Percentiles rank a stretch among this genome's conserved stretches.
These are phyloP conservation scores for Lactarius quietus DNA, from an alignment of 768 basidiomycete species.

Conservation along the genomic window DNA sequence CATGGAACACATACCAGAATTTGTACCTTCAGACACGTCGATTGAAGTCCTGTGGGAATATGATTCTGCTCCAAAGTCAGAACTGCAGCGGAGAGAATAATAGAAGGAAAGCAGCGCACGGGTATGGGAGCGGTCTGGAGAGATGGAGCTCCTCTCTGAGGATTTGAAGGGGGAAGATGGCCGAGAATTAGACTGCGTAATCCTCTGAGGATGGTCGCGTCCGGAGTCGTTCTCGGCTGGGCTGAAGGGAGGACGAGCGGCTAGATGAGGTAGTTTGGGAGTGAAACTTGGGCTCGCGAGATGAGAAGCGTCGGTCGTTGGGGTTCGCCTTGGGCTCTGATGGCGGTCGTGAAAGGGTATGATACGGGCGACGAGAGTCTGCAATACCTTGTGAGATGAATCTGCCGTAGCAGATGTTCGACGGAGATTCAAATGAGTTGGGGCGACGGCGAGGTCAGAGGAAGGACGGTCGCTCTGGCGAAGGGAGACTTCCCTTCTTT, in stretches of 20 bases:
- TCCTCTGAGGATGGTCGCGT: slow-evolving; percentile 34
- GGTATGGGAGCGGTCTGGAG: slow-evolving; percentile 27
- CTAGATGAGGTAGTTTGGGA: slow-evolving; percentile 25
- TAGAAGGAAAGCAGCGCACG: slow-evolving; percentile 16
- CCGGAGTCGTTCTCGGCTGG: slow-evolving; percentile 26
- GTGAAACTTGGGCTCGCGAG: slow-evolving; percentile 41
- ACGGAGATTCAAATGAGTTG: slow-evolving; percentile 25
- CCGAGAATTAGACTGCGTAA: slow-evolving; percentile 43
- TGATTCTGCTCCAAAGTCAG: slow-evolving; percentile 15
- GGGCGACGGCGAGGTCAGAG: slow-evolving; percentile 23
- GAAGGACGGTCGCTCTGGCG: slow-evolving; percentile 20
- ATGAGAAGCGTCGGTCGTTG: slow-evolving; percentile 79
- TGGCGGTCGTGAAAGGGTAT: slow-evolving; percentile 69
- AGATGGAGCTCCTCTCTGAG: slow-evolving; percentile 53
- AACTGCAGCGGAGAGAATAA: neutral
- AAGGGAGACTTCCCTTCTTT: slow-evolving; percentile 25
- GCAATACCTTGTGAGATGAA: slow-evolving; percentile 31
- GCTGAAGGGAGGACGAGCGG: slow-evolving; percentile 25
- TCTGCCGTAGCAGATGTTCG: slow-evolving; percentile 23
- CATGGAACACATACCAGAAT: slow-evolving; percentile 13
- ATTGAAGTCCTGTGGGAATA: slow-evolving; percentile 19
- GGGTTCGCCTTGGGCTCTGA: slow-evolving; percentile 78
- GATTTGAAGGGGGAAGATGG: slow-evolving; percentile 68
- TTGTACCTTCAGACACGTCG: slow-evolving; percentile 21
- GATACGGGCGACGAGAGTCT: slow-evolving; percentile 42